Base-by-base conservation (phyloP, 352 stramenopile species). In the Phytopythium kandeliae region DNA sequence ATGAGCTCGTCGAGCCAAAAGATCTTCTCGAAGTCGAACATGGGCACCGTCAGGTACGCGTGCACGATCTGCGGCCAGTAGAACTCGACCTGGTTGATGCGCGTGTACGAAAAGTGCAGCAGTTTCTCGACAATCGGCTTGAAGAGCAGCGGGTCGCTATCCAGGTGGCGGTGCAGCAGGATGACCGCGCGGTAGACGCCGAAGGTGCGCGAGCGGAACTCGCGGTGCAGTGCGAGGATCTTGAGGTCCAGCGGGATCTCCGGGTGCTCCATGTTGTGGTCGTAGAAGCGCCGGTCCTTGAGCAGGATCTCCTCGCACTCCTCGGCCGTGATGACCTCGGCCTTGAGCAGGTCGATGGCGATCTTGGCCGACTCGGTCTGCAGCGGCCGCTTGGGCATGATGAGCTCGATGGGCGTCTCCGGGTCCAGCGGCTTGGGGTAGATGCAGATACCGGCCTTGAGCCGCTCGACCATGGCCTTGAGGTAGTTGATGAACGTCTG, bases 21-120 rank as follows among this genome's bases (percentile, higher is more conserved):
- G 25, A 95, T 74, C 65, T 95, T 95, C 43, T 93, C 82, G 58
- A 95, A 92, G 37, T 94, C 79, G 65, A 93, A 94, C 69, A 89
- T 93, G 13, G 81, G 84, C 48, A 95, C 79, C 19, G 78, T 92
- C 44, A 96, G 46, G 44, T 93, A 92, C 49, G 82, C 81, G 50
- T 96, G 87, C 37, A 96, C 75, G 31, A 96, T 89, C 66, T 96
- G 87, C 17, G 85, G 86, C 78, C 84, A 95, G 57, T 95, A 96
- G 54, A 96, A 96, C 58, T 96, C 87, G 41, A 96, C 80, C 63
- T 96, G 79, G 55, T 94, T 94, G 60, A 96, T 92, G 22, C 85
- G 72, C 25, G 82, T 89, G 67, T 92, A 92, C 37, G 83, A 92
- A 55, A 93, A 92, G 31, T 93, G 74, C 6, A 91, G 62, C 48